Base-by-base conservation (phyloP, 2,329 filamentous ascomycete species). In the Nemania bipapillata region DNA sequence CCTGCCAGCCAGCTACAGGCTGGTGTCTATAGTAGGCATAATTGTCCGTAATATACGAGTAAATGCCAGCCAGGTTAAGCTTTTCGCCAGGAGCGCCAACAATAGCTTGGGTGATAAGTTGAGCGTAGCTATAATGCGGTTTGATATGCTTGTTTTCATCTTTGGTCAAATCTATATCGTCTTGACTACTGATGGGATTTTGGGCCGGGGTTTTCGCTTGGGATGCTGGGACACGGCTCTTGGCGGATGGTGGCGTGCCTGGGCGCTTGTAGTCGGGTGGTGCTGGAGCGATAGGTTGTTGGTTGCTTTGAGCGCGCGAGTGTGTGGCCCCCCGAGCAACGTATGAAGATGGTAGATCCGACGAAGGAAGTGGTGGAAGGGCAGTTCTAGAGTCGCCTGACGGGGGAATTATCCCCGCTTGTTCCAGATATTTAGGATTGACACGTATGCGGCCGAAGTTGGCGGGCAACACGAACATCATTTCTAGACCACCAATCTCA, bases 51-150 rank as follows among this genome's bases (percentile, higher is more conserved):
- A 99, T 98, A 82, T 91, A 97, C 59, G 90, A 91, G 81, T 99
- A 99, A 65, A 99, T 99, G 74, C 93, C 94, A 75, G 91, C 92
- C 55, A 99, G 82, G 2, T 96, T 97, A 62, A 97, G 86, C 80
- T 96, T 96, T 78, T 96, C 91, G 67, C 97, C 94, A 0, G 89
- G 85, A 2, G 91, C 94, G 40, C 92, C 92, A 73, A 97, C 86
- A 71, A 99, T 98, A 1, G 96, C 96, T 81, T 98, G 96, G 0
- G 94, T 96, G 72, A 99, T 99, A 84, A 99, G 89, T 78, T 97
- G 93, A 2, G 96, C 94, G 80, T 99, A 99, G 79, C 95, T 98
- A 80, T 92, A 97, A 53, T 94, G 92, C 1, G 96, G 96, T 80
- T 99, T 99, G 77, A 98, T 89, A 72, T 97, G 93, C 78, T 92